phyloP scores from a whole-genome alignment of 305 asterid genomes.

The Fraxinus nigra region DNA sequence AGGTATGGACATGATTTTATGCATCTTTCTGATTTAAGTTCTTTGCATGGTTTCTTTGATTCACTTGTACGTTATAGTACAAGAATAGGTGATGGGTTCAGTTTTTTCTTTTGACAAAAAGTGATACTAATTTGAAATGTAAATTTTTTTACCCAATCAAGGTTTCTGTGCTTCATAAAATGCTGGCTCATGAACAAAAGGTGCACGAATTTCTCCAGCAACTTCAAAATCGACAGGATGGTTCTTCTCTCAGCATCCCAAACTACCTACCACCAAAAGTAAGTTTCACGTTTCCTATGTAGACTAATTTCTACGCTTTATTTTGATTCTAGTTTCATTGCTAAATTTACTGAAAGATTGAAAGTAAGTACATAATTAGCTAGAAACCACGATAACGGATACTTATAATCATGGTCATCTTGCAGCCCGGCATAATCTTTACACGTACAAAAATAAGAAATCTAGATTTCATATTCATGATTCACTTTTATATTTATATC shows the following conservation, averaged over 20 bases:
- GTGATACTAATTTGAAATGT: background rate
- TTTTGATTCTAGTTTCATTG: background rate
- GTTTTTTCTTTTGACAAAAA: background rate
- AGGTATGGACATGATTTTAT: constrained; percentile 47
- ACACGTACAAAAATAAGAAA: background rate
- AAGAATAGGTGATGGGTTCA: constrained; percentile 2
- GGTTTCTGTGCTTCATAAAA: constrained; percentile 65
- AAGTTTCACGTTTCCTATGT: constrained; percentile 3
- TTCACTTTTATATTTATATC: background rate
- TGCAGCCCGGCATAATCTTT: background rate
- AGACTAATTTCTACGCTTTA: background rate
- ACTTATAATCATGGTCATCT: background rate
- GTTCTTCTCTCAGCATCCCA: constrained; percentile 51
- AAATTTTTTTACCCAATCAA: background rate
- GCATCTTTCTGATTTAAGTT: background rate
- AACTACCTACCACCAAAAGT: constrained; percentile 72
- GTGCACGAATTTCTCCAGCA: constrained; percentile 56
- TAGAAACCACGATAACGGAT: background rate
- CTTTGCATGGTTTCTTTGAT: background rate
- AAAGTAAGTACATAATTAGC: background rate
- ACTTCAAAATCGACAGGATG: constrained; percentile 41
- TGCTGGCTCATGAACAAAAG: constrained; percentile 69
- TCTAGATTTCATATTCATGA: background rate
- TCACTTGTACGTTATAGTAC: constrained; percentile 2
- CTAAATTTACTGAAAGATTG: background rate